Conservation (phyloP, 169 alveolate genomes). For the Fabrea salina region DNA sequence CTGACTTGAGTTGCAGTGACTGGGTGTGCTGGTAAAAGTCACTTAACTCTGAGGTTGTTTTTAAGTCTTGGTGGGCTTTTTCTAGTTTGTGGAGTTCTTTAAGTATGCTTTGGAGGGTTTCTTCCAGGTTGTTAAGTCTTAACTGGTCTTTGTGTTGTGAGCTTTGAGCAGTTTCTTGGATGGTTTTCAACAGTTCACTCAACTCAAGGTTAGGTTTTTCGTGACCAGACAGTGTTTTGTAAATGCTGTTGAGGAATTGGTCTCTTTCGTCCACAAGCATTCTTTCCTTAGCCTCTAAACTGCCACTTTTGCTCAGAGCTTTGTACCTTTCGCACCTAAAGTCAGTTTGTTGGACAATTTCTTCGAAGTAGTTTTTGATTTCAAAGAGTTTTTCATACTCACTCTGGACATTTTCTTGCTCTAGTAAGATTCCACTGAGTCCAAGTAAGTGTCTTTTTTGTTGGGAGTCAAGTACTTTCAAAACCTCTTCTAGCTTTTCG, state of each 20-base stretch:
- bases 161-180: too few relatives aligned
- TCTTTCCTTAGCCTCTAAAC: neutral
- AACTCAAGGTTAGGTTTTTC: slow-evolving; percentile 22
- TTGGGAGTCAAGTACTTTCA: neutral
- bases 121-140: too few relatives aligned
- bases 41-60: too few relatives aligned
- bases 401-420: slow-evolving; percentile 1
- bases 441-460: neutral
- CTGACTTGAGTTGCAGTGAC: too few relatives aligned
- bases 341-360: neutral
- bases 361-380: neutral
- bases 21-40: too few relatives aligned
- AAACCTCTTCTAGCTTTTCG: neutral
- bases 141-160: too few relatives aligned
- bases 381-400: neutral
- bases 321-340: neutral
- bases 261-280: neutral
- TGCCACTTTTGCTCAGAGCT: neutral
- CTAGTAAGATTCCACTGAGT: neutral
- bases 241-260: neutral
- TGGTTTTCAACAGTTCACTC: too few relatives aligned
- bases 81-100: too few relatives aligned
- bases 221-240: neutral
- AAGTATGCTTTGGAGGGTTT: too few relatives aligned
- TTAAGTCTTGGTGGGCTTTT: too few relatives aligned